These are phyloP conservation scores for Blastobotrys illinoisensis DNA, from an alignment of 1,139 yeast species.

Conservation along the genomic window DNA sequence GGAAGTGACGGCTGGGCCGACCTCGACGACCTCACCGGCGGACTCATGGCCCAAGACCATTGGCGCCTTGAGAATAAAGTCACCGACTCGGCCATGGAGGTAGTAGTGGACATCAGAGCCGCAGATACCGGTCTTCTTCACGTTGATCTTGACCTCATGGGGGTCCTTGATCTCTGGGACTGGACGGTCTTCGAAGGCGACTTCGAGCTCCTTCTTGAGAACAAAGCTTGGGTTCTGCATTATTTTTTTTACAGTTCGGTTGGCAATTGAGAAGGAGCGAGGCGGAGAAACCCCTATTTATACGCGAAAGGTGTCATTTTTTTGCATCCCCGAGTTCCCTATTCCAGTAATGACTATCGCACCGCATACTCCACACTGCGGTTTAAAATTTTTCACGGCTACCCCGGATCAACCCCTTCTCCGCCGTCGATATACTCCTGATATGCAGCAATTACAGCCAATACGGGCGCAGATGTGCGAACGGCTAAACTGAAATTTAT, in stretches of 20 bases:
- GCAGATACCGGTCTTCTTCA: conserved; percentile 79
- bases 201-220: conserved; percentile 57
- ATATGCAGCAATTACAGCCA: background rate
- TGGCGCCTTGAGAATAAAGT: conserved; percentile 28
- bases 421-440: background rate
- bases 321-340: background rate
- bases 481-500: background rate
- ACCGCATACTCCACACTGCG: background rate
- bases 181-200: conserved; percentile 59
- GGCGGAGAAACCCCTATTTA: background rate
- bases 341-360: background rate
- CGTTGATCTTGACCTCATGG: conserved; percentile 66
- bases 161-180: conserved; percentile 58
- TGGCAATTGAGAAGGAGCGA: background rate
- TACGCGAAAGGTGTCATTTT: background rate
- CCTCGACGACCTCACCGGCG: conserved; percentile 61
- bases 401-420: background rate
- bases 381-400: background rate
- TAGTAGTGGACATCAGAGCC: conserved; percentile 86
- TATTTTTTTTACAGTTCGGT: background rate
- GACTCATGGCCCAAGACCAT: conserved; percentile 61
- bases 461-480: background rate
- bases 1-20: conserved; percentile 54
- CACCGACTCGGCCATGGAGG: conserved; percentile 73
- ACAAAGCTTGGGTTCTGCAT: conserved; percentile 60